phyloP scores from a whole-genome alignment of 2,329 filamentous ascomycete genomes.

The Xylariaceae sp. region DNA sequence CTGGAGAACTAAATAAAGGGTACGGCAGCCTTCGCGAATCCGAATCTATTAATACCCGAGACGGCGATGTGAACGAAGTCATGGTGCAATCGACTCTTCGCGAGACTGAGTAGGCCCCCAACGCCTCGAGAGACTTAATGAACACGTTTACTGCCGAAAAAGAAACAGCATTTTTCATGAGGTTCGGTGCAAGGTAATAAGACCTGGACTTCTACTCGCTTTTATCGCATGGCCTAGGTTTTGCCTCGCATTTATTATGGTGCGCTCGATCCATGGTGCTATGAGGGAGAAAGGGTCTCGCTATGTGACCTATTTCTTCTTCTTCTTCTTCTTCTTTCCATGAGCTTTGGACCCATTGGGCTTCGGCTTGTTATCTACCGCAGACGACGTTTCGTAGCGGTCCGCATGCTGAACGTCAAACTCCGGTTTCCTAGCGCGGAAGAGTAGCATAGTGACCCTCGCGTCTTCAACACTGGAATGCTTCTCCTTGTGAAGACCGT shows the following conservation, averaged over 20 bases:
- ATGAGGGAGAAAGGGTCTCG: neutral
- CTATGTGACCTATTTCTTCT: constrained; percentile 24
- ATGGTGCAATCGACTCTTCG: too few species aligned
- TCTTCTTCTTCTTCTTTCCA: constrained; percentile 40
- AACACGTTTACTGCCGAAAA: too few species aligned
- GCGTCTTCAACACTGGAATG: constrained; percentile 75
- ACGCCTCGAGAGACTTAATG: too few species aligned
- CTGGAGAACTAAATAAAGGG: too few species aligned
- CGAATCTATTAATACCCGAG: too few species aligned
- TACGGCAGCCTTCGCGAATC: too few species aligned
- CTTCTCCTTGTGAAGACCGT: constrained; percentile 58
- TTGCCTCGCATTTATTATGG: neutral
- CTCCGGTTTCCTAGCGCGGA: constrained; percentile 71
- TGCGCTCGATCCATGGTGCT: neutral
- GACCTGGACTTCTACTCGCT: too few species aligned
- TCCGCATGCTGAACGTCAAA: constrained; percentile 79
- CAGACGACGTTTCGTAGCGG: constrained; percentile 46
- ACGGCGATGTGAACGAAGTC: too few species aligned
- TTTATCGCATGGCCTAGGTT: too few species aligned
- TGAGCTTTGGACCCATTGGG: constrained; percentile 10
- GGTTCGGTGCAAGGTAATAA: too few species aligned
- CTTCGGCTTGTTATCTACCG: constrained; percentile 29
- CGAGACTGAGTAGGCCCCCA: too few species aligned
- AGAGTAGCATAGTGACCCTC: constrained; percentile 82
- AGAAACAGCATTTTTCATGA: too few species aligned